phyloP scores from a whole-genome alignment of 805 yeast species.

The Scheffersomyces spartinae region DNA sequence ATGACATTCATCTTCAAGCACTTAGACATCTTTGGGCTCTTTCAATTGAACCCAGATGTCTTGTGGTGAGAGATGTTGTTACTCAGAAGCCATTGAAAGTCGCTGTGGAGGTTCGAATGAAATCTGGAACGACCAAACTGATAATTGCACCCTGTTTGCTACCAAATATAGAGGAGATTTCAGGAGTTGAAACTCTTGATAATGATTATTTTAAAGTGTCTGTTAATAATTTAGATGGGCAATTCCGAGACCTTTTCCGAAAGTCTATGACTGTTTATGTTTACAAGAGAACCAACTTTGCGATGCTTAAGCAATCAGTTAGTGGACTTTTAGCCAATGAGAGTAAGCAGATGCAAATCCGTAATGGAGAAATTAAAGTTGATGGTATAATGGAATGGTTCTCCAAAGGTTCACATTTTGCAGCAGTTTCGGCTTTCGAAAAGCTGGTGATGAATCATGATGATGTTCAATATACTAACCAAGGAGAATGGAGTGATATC shows the following conservation, averaged over 20 bases:
- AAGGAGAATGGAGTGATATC: slow-evolving; percentile 3
- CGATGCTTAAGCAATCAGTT: slow-evolving; percentile 21
- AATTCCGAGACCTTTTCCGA: slow-evolving; percentile 33
- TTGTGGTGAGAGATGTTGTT: slow-evolving; percentile 63
- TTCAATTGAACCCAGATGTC: slow-evolving; percentile 68
- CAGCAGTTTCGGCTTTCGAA: too few species aligned
- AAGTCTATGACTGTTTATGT: slow-evolving; percentile 38
- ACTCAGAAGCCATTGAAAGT: slow-evolving; percentile 38
- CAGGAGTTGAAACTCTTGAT: slow-evolving; percentile 33
- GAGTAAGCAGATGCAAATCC: slow-evolving; percentile 16
- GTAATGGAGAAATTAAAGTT: slow-evolving; percentile 14
- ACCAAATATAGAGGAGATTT: slow-evolving; percentile 45
- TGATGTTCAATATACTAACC: slow-evolving; percentile 8
- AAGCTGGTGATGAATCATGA: not conserved
- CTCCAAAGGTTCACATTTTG: too few species aligned
- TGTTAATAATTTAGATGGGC: slow-evolving; percentile 28
- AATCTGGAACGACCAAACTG: slow-evolving; percentile 22
- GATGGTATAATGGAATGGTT: too few species aligned
- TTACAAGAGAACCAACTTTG: slow-evolving; percentile 33
- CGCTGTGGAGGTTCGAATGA: slow-evolving; percentile 8
- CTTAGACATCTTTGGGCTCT: slow-evolving; percentile 85
- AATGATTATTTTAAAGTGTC: slow-evolving; percentile 43
- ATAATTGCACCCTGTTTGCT: slow-evolving; percentile 55
- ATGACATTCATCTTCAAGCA: slow-evolving; percentile 68
- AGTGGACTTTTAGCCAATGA: slow-evolving; percentile 23